Conservation (phyloP, 176 grass and related monocot genomes). For the Zoysia pacifica region DNA sequence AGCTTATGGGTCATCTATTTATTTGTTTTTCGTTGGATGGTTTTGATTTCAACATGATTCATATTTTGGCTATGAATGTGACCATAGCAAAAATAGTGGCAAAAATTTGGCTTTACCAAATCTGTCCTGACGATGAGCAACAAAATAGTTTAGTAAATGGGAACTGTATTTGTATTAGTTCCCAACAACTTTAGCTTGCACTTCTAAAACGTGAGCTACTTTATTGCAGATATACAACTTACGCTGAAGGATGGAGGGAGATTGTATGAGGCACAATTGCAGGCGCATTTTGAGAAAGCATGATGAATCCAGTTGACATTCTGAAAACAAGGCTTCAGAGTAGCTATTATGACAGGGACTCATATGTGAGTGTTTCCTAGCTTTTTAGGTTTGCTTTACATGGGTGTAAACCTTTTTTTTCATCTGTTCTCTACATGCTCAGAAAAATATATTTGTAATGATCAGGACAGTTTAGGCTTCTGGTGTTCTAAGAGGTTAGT, state of each 20-base stretch:
- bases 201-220: no score
- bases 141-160: not conserved
- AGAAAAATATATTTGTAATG: constrained; percentile 88
- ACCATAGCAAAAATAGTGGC: not conserved
- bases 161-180: constrained; percentile 8
- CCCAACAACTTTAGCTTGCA: not conserved
- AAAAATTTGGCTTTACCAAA: not conserved
- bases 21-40: not conserved
- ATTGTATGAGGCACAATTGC: constrained; percentile 85
- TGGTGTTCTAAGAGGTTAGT: constrained; percentile 72
- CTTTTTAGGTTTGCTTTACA: constrained; percentile 4
- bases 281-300: constrained; percentile 84
- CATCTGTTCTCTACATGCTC: constrained; percentile 57
- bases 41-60: not conserved
- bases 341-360: constrained; percentile 67
- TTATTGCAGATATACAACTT: constrained; percentile 8
- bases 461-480: constrained; percentile 66
- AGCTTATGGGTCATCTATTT: not conserved
- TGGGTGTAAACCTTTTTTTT: constrained; percentile 14
- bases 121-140: not conserved
- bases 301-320: constrained; percentile 88
- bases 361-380: constrained; percentile 42
- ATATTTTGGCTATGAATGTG: not conserved
- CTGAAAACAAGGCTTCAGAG: constrained; percentile 89
- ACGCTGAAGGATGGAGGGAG: constrained; percentile 77